Evolutionary conservation across 495 filamentous ascomycete genomes (phyloP).

Genomic region (Lophiotrema nucula): DNA sequence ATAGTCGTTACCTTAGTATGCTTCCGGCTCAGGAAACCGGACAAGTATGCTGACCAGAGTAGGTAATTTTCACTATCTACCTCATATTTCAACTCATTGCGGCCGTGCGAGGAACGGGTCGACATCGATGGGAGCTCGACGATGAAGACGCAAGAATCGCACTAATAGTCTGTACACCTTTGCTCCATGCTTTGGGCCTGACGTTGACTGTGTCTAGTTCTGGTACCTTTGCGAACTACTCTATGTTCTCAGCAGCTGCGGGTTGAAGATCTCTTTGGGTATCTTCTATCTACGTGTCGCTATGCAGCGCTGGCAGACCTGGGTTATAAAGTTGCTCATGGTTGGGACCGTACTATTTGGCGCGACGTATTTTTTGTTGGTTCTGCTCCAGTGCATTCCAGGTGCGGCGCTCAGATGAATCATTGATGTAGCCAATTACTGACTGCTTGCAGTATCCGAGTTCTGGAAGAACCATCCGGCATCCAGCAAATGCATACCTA

Average conservation of each 20-base stretch:
- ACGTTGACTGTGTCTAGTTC: slow-evolving; percentile 16
- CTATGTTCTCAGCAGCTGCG: slow-evolving; percentile 41
- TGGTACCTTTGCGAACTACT: slow-evolving; percentile 44
- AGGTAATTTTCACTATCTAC: slow-evolving; percentile 20
- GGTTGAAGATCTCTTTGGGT: slow-evolving; percentile 47
- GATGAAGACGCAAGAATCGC: slow-evolving; percentile 14
- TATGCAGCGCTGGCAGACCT: slow-evolving; percentile 40
- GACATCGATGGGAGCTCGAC: slow-evolving; percentile 14
- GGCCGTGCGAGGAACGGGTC: slow-evolving; percentile 15
- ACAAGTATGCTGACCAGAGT: neutral
- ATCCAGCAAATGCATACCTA: slow-evolving; percentile 39
- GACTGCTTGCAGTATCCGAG: slow-evolving; percentile 21
- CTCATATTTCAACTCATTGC: slow-evolving; percentile 17
- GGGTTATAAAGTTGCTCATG: slow-evolving; percentile 40
- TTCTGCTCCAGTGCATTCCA: slow-evolving; percentile 47
- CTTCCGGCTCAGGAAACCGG: no score
- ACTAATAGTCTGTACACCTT: slow-evolving; percentile 7
- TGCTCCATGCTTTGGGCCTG: neutral
- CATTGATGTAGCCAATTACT: neutral
- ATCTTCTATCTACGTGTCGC: slow-evolving; percentile 48
- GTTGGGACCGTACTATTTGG: slow-evolving; percentile 37
- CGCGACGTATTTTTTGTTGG: slow-evolving; percentile 43
- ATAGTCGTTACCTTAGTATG: slow-evolving; percentile 26
- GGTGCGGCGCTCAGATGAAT: neutral
- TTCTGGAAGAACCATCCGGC: slow-evolving; percentile 42